phyloP scores from a whole-genome alignment of 371 early-diverging fungal genomes.

The Mucor circinelloides region DNA sequence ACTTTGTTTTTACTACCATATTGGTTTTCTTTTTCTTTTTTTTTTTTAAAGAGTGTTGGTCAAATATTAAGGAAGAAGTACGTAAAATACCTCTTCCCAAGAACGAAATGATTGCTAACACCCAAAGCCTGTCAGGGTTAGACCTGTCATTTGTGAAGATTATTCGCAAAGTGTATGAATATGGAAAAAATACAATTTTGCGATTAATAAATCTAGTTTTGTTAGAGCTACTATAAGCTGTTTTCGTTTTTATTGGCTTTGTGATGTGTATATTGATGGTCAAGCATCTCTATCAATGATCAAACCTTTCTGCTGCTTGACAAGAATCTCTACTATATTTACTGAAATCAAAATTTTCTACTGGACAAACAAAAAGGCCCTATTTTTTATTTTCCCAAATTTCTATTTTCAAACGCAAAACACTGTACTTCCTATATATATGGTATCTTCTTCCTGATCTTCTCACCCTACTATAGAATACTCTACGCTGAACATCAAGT shows the following conservation, averaged over 20 bases:
- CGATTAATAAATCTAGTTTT: conserved; percentile 17
- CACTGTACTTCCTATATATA: too few relatives aligned
- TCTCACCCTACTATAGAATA: too few relatives aligned
- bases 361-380: conserved; percentile 6
- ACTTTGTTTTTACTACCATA: conserved; percentile 21
- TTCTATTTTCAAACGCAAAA: conserved; percentile 11
- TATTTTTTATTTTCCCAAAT: too few relatives aligned
- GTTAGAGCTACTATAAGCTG: conserved; percentile 13
- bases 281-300: not conserved
- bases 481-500: too few relatives aligned
- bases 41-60: conserved; percentile 20
- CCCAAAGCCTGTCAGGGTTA: conserved; percentile 23
- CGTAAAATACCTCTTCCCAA: conserved; percentile 19
- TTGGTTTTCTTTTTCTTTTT: conserved; percentile 14
- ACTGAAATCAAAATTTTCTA: conserved; percentile 6
- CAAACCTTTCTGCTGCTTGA: conserved; percentile 13
- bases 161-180: conserved; percentile 17
- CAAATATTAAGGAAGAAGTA: conserved; percentile 20
- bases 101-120: conserved; percentile 23
- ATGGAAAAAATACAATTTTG: conserved; percentile 16
- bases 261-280: conserved; percentile 9
- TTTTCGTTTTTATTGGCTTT: conserved; percentile 3
- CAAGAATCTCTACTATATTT: conserved; percentile 12
- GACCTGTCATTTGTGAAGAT: conserved; percentile 17
- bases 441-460: too few relatives aligned